Evolutionary conservation across 2,329 filamentous ascomycete species (phyloP), one percentile per base, ranked within the genome.

Genomic region (Venturia effusa): DNA sequence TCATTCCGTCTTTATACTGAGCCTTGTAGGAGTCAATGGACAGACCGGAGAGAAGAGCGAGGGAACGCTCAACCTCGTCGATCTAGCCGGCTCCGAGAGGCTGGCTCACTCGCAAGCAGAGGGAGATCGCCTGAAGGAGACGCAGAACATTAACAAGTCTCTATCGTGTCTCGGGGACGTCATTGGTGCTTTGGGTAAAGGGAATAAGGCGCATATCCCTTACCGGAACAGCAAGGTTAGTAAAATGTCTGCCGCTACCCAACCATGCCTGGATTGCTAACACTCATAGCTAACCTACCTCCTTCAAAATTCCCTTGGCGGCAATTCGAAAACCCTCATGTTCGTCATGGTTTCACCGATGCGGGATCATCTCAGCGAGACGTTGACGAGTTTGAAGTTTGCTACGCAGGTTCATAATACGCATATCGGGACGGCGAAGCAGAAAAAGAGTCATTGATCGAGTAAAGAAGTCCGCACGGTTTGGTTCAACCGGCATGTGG

Each of bases 281-380:
- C n/a, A 6, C 27, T 60, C 15, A 30, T 61, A 88, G 83, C 82
- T 99, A 68, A 99, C 94, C 10, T 96, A 97, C 72, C 82, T 99
- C 59, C 83, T 99, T 43, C 91, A 97, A 83, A 95, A 94, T 72
- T 96, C 91, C 3, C 80, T 99, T 8, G 93, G 94, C 4, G 94
- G 94, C 19, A 97, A 96, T 75, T 94, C 89, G 69, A 96, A 97
- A 78, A 99, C 94, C 0, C 87, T 99, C 70, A 99, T 99, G 94
- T 96, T 99, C 74, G 91, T 97, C 74, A 97, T 97, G 92, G 89
- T 96, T 64, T 94, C 89, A 69, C 94, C 94, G 40, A 79, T 97
- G 65, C 90, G 95, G 78, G 89, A 87, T 6, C 94, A 97, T 78
- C 80, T 97, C 68, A 89, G 88, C 71, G 94, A 99, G 80, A 97